Base-by-base conservation (phyloP, 306 rosid species). In the Fragaria vesca region DNA sequence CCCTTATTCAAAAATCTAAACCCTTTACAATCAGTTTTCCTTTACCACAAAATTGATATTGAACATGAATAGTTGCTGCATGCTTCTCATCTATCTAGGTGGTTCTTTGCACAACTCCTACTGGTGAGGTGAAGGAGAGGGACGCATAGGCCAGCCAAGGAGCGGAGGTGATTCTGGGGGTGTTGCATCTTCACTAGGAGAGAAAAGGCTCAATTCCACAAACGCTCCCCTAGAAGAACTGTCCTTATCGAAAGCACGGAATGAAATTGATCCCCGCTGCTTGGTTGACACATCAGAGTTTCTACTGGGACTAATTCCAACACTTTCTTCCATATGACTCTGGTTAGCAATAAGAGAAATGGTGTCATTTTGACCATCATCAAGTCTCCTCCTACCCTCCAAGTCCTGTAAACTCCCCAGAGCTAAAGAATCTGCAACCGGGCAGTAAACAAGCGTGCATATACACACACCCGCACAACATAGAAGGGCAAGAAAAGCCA, bases 191-290 rank as follows among this genome's bases (percentile, higher is more conserved):
- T 66, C 86, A 82, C 96, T 90, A 17, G 97, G 95, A 74, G 98
- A 95, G 81, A 95, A 92, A 47, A 92, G 97, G 80, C 98, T 95
- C 18, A 95, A 83, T 75, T 95, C 98, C 76, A 95, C 97, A 84
- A 89, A 95, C 78, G 93, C 73, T 61, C 88, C 95, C 30, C 91
- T 84, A 42, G 96, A 86, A 76, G 93, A 91, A 77, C 91, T 69
- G 62, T 83, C 93, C 52, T 84, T 92, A 36, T 79, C 93, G 52
- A 83, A 67, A 51, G 98, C 81, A 58, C 93, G 85, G 74, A 94
- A 92, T 48, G 98, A 94, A 78, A 94, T 92, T 1, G 98, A 94
- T 50, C 97, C 98, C 4, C 47, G 71, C 38, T 93, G 85, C 83
- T 91, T 91, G 13, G 91, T 83, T 16, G 98, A 92, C 45, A 83